Percentiles rank a stretch among this genome's conserved stretches.
Conservation (phyloP, 2,329 filamentous ascomycete genomes). For the Aureobasidium sp. region DNA sequence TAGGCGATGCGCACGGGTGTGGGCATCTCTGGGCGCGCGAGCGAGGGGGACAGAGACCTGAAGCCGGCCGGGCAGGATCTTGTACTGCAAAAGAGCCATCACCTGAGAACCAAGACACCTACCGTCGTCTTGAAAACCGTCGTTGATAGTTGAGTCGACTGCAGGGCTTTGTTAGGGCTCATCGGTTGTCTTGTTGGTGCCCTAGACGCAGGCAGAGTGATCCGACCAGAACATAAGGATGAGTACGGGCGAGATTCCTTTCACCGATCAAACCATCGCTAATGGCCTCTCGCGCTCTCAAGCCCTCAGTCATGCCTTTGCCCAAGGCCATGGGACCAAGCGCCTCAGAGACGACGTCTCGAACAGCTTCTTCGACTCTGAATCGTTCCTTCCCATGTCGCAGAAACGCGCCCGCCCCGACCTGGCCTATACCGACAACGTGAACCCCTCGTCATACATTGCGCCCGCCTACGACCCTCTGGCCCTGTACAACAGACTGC, state of each 20-base stretch:
- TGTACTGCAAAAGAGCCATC: neutral
- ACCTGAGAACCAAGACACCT: neutral
- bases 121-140: neutral
- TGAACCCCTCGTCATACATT: slow-evolving; percentile 4
- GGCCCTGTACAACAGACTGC: slow-evolving; percentile 2
- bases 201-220: neutral
- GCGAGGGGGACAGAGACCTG: too few relatives aligned
- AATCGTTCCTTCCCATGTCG: neutral
- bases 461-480: neutral
- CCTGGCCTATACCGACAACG: neutral
- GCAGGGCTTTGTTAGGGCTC: slow-evolving; percentile 10
- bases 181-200: neutral
- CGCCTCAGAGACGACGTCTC: neutral
- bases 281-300: neutral
- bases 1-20: neutral
- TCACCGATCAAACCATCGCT: neutral
- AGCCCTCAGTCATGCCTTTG: neutral
- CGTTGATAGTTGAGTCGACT: neutral
- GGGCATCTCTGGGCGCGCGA: too few relatives aligned
- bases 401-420: slow-evolving; percentile 1
- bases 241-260: slow-evolving; percentile 1
- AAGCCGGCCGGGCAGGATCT: neutral
- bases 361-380: neutral
- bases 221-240: neutral
- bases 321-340: neutral